A percentile compares a stretch with the other conserved stretches of the same genome.
Conservation (phyloP, 2,329 filamentous ascomycete species). For the Clarireedia homoeocarpa region DNA sequence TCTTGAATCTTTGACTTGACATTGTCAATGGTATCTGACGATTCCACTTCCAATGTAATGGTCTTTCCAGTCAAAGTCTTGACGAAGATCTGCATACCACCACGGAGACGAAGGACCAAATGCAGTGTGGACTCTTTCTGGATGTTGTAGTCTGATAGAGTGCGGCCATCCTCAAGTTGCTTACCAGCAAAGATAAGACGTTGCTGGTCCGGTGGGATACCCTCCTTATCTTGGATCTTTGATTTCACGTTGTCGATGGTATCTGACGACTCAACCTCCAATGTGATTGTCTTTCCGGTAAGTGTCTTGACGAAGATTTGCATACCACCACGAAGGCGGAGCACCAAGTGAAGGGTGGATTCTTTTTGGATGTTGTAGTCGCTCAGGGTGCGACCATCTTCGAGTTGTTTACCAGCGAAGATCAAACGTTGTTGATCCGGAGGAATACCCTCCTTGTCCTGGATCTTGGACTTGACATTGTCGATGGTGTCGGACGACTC, state of each 20-base stretch:
- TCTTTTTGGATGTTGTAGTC: conserved; percentile 97
- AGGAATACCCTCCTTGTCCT: too few species aligned
- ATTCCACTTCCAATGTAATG: conserved; percentile 61
- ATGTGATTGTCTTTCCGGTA: conserved; percentile 62
- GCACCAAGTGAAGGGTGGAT: conserved; percentile 71
- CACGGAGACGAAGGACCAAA: conserved; percentile 62
- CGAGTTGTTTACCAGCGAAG: too few species aligned
- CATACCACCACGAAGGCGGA: conserved; percentile 77
- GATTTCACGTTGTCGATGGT: conserved; percentile 65
- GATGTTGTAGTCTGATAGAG: conserved; percentile 80
- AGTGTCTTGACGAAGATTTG: conserved; percentile 66
- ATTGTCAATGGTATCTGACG: conserved; percentile 62
- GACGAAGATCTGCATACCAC: conserved; percentile 37
- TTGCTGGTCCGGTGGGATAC: conserved; percentile 63
- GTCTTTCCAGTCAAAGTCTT: conserved; percentile 66
- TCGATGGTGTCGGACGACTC: too few species aligned
- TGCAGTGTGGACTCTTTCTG: conserved; percentile 71
- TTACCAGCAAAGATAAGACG: conserved; percentile 65
- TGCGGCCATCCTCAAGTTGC: conserved; percentile 68
- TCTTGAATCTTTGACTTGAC: conserved; percentile 66
- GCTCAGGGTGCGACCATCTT: too few species aligned
- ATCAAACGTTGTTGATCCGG: too few species aligned
- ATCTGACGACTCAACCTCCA: conserved; percentile 60
- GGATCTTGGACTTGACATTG: too few species aligned
- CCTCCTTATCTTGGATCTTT: conserved; percentile 70